Conservation (phyloP, 805 yeast genomes). For the Spathaspora passalidarum region DNA sequence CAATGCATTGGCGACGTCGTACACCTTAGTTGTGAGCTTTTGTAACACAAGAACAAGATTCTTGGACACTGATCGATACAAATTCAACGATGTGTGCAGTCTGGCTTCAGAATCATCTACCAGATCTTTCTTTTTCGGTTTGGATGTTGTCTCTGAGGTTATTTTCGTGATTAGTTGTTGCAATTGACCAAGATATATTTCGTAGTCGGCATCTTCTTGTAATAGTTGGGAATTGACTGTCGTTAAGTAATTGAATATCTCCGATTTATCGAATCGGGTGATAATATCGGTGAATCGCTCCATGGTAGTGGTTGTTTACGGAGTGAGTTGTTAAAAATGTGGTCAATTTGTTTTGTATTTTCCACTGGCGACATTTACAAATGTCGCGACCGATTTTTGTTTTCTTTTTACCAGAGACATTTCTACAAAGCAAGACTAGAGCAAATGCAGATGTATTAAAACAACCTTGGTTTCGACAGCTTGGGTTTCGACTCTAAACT, state of each 20-base stretch:
- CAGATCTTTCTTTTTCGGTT: constrained; percentile 7
- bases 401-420: neutral
- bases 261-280: constrained; percentile 15
- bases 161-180: constrained; percentile 23
- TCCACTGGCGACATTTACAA: neutral
- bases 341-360: neutral
- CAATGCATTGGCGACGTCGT: constrained; percentile 36
- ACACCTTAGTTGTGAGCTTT: constrained; percentile 30
- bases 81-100: constrained; percentile 12
- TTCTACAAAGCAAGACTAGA: neutral
- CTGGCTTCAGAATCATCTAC: neutral
- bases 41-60: constrained; percentile 24
- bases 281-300: constrained; percentile 8
- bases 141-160: constrained; percentile 7
- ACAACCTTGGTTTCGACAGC: neutral
- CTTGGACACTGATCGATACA: constrained; percentile 27
- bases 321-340: neutral
- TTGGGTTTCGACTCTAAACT: neutral
- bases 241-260: constrained; percentile 18
- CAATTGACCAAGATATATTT: constrained; percentile 19
- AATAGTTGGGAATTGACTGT: constrained; percentile 17
- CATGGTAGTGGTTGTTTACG: constrained; percentile 1
- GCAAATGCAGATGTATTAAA: neutral
- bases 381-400: constrained; percentile 1
- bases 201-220: constrained; percentile 12